Percentiles rank a stretch among this genome's conserved stretches.
Conservation (phyloP, 2,329 filamentous ascomycete species). For the Cyclaneusma minus region DNA sequence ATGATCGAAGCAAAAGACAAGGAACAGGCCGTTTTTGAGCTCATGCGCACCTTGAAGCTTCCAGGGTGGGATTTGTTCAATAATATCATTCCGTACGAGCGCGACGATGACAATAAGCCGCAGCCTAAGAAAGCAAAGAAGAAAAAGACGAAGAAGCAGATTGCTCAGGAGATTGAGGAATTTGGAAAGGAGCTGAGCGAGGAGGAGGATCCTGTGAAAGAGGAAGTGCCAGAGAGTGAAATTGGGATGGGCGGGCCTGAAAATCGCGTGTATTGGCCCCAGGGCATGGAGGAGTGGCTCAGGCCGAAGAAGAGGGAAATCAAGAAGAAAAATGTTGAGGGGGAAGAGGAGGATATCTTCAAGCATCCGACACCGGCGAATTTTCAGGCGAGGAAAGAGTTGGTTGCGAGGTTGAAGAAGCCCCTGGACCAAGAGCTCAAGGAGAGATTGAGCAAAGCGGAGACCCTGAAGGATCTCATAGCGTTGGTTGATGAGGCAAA, state of each 20-base stretch:
- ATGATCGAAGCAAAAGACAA: slow-evolving; percentile 99
- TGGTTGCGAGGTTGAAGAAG: slow-evolving; percentile 7
- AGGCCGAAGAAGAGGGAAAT: slow-evolving; percentile 60
- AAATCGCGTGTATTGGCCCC: slow-evolving; percentile 77
- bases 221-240: slow-evolving; percentile 38
- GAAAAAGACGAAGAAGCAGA: slow-evolving; percentile 24
- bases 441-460: slow-evolving; percentile 9
- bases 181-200: slow-evolving; percentile 18
- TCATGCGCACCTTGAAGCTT: slow-evolving; percentile 78
- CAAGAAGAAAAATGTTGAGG: slow-evolving; percentile 28
- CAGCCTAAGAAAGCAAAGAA: slow-evolving; percentile 28
- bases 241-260: slow-evolving; percentile 77
- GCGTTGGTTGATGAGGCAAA: slow-evolving; percentile 12
- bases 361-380: slow-evolving; percentile 15
- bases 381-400: slow-evolving; percentile 12
- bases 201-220: slow-evolving; percentile 21
- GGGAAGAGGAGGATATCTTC: slow-evolving; percentile 19
- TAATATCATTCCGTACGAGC: slow-evolving; percentile 61
- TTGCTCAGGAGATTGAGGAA: slow-evolving; percentile 17
- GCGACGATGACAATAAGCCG: slow-evolving; percentile 58
- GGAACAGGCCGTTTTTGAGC: slow-evolving; percentile 86
- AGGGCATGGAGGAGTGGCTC: slow-evolving; percentile 82
- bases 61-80: slow-evolving; percentile 65
- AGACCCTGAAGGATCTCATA: slow-evolving; percentile 11
- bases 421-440: slow-evolving; percentile 9